These are phyloP conservation scores for Kwoniella shivajii DNA, from an alignment of 1,284 basidiomycete species.

Conservation along the genomic window DNA sequence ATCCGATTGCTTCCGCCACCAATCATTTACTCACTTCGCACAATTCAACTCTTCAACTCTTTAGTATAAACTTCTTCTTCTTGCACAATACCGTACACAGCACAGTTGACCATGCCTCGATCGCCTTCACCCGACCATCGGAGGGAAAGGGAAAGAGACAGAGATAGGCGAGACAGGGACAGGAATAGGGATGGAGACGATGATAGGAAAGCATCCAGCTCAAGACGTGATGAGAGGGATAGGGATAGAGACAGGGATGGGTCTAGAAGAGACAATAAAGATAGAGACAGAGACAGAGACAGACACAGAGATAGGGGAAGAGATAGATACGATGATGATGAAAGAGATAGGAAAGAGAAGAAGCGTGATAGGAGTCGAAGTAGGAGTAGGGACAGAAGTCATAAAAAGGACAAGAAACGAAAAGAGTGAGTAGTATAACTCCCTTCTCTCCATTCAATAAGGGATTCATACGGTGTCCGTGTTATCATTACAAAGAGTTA, in stretches of 20 bases:
- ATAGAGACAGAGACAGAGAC: conserved; percentile 24
- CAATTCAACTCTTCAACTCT: neutral
- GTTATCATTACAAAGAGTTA: neutral
- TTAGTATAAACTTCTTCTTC: neutral
- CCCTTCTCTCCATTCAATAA: neutral
- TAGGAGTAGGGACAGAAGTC: conserved; percentile 34
- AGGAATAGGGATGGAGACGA: conserved; percentile 21
- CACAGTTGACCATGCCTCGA: conserved; percentile 26
- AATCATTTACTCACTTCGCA: neutral
- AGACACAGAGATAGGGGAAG: conserved; percentile 32
- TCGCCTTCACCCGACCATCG: conserved; percentile 26
- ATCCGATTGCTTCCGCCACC: neutral
- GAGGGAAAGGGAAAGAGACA: conserved; percentile 13
- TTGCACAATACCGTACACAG: neutral
- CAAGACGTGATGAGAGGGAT: conserved; percentile 17
- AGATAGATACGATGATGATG: conserved; percentile 25
- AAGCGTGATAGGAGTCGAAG: conserved; percentile 33
- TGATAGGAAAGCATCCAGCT: conserved; percentile 12
- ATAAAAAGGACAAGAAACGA: conserved; percentile 46
- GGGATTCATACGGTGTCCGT: neutral
- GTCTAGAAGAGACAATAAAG: conserved; percentile 13
- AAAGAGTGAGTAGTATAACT: conserved; percentile 15
- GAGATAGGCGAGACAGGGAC: conserved; percentile 14
- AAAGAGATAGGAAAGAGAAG: conserved; percentile 27
- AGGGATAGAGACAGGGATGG: conserved; percentile 21